Evolutionary conservation across 345 rosid genomes (phyloP).

Genomic region (Arabis alpina): DNA sequence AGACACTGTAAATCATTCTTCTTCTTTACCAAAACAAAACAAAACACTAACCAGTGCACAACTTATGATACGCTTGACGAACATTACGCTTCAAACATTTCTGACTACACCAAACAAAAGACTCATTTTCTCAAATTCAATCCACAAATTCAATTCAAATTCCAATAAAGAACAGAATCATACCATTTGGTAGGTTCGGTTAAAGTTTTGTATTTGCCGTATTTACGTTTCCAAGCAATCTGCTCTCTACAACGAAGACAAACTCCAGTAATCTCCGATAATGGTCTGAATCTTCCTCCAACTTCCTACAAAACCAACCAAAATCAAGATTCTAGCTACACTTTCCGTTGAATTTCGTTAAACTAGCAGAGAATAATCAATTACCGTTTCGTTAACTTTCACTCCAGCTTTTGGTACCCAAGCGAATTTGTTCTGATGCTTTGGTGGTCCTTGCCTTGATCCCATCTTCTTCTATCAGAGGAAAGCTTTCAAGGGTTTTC

Average conservation of each 20-base stretch:
- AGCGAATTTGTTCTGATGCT: conserved; percentile 79
- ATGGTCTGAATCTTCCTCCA: conserved; percentile 63
- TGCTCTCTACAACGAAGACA: conserved; percentile 85
- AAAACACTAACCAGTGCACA: conserved; percentile 77
- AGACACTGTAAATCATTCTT: not conserved
- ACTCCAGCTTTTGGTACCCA: conserved; percentile 93
- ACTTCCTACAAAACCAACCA: conserved; percentile 43
- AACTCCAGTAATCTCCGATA: conserved; percentile 84
- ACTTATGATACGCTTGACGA: conserved; percentile 94
- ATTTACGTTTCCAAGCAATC: conserved; percentile 94
- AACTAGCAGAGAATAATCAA: not conserved
- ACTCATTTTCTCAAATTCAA: not conserved
- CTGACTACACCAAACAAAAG: conserved; percentile 21
- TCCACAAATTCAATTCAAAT: not conserved
- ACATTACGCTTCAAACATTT: conserved; percentile 75
- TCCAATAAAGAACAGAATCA: not conserved
- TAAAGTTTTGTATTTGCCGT: conserved; percentile 86
- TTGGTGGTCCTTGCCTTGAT: conserved; percentile 71
- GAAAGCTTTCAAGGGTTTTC: not conserved
- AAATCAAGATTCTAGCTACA: not conserved
- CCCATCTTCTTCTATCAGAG: conserved; percentile 54
- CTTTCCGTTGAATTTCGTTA: not conserved
- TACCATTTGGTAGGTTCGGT: conserved; percentile 89
- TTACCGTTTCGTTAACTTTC: conserved; percentile 86
- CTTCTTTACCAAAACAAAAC: not conserved